Base-by-base conservation (phyloP, 1,139 yeast genomes). In the Candida albicans region DNA sequence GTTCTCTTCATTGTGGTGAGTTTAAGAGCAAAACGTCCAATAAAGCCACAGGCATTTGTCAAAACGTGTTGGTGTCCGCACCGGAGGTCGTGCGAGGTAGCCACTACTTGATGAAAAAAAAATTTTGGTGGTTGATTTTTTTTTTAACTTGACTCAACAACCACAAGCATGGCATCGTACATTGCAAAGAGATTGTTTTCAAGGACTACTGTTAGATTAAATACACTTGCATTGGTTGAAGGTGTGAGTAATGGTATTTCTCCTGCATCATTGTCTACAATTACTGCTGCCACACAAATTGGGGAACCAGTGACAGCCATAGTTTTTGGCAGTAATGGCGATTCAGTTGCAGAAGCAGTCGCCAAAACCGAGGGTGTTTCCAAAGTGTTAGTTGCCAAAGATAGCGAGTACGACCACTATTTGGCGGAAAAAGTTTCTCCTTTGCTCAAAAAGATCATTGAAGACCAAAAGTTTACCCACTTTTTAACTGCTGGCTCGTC, bases 401-500 rank as follows among this genome's bases (percentile, higher is more conserved):
- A 75, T 40, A 61, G 62, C 6, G 70, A 73, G 47, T 81, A 75
- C 50, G 74, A 77, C 48, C 82, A 82, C 56, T 73, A 75, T 49
- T 68, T 84, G 42, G 87, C 93, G 1, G 95, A 86, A 62, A 77
- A 75, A 53, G 65, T 84, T 44, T 65, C 87, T 8, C 90, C 91
- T 13, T 64, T 83, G 33, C 53, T 84, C 32, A 69, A 70, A 39
- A 65, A 73, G 37, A 64, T 77, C 52, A 67, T 76, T 59, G 77
- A 75, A 26, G 72, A 55, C 2, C 33, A 46, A 9, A 54, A 55
- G 12, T 70, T 71, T 65, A 78, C 90, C 12, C 96, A 90, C 61
- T 84, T 93, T 50, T 68, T 93, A 27, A 81, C 86, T 9, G 82
- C 96, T 9, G 88, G 93, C 35, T 84, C 95, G 12, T 82, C 96